These are phyloP conservation scores for Phytophthora sansomeana DNA, from an alignment of 352 stramenopile genomes.

Conservation along the genomic window DNA sequence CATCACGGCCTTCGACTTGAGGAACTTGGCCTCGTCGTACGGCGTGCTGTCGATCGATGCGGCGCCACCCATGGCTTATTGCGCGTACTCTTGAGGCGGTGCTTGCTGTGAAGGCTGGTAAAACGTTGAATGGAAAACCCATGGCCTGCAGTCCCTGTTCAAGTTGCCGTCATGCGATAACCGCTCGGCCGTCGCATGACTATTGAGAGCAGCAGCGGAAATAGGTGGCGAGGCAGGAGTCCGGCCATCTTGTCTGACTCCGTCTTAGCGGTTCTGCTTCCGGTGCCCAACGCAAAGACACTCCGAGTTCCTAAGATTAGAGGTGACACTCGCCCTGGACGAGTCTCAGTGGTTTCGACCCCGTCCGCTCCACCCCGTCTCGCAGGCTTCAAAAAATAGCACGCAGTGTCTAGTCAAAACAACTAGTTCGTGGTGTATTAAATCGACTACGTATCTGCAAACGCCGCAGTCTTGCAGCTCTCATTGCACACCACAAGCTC, in stretches of 20 bases:
- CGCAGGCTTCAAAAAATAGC: too few relatives aligned
- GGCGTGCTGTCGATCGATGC: slow-evolving; percentile 63
- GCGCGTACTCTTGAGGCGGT: neutral
- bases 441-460: too few relatives aligned
- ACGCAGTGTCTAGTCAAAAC: too few relatives aligned
- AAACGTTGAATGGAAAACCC: slow-evolving; percentile 32
- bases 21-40: slow-evolving; percentile 74
- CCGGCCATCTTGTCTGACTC: slow-evolving; percentile 11
- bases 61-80: slow-evolving; percentile 53
- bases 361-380: too few relatives aligned
- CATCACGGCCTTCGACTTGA: slow-evolving; percentile 75
- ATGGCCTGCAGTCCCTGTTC: neutral
- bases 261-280: slow-evolving; percentile 1
- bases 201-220: slow-evolving; percentile 22
- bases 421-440: too few relatives aligned
- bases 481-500: too few relatives aligned
- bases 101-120: slow-evolving; percentile 24
- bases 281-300: neutral
- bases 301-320: slow-evolving; percentile 9
- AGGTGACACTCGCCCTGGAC: neutral
- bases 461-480: too few relatives aligned
- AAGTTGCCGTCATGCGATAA: slow-evolving; percentile 8
- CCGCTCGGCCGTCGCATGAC: slow-evolving; percentile 6
- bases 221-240: slow-evolving; percentile 10
- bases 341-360: too few relatives aligned